These are phyloP conservation scores for Cladosporium sp. DNA, from an alignment of 2,329 filamentous ascomycete species.

Conservation along the genomic window DNA sequence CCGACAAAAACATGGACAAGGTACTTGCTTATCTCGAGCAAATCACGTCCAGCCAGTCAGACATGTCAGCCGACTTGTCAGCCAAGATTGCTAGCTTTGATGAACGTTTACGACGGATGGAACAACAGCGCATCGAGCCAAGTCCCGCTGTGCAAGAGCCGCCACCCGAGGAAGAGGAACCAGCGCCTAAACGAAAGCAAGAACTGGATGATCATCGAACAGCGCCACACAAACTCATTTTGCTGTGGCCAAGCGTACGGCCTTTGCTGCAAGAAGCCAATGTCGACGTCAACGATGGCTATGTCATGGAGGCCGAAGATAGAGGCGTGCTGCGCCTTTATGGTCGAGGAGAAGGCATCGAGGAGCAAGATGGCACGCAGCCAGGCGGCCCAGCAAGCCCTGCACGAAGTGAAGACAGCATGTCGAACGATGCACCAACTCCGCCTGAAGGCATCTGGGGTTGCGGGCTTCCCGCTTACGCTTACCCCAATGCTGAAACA, in stretches of 20 bases:
- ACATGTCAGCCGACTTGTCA: not conserved
- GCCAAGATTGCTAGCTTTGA: slow-evolving; percentile 19
- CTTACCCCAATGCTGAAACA: slow-evolving; percentile 25
- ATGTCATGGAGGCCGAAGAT: slow-evolving; percentile 35
- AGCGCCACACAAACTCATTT: slow-evolving; percentile 75
- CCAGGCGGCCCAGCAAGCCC: slow-evolving; percentile 35
- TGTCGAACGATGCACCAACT: slow-evolving; percentile 32
- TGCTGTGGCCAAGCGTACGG: slow-evolving; percentile 51
- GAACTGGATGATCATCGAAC: slow-evolving; percentile 86
- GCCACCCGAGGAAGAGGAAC: slow-evolving; percentile 29
- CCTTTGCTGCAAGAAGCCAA: slow-evolving; percentile 28
- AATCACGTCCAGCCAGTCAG: not conserved
- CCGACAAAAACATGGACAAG: slow-evolving; percentile 45
- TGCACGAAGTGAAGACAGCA: slow-evolving; percentile 34
- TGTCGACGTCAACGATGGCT: slow-evolving; percentile 28
- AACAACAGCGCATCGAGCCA: slow-evolving; percentile 16
- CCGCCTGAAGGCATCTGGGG: slow-evolving; percentile 50
- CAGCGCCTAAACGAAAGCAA: slow-evolving; percentile 48
- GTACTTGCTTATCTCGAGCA: slow-evolving; percentile 29
- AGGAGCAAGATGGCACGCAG: slow-evolving; percentile 32
- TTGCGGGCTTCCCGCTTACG: slow-evolving; percentile 26
- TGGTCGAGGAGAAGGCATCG: slow-evolving; percentile 36
- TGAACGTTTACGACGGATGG: slow-evolving; percentile 22
- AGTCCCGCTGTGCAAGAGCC: slow-evolving; percentile 8
- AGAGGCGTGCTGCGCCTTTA: slow-evolving; percentile 33